Conservation (phyloP, 1,284 basidiomycete species). For the Neonothopanus nambi region DNA sequence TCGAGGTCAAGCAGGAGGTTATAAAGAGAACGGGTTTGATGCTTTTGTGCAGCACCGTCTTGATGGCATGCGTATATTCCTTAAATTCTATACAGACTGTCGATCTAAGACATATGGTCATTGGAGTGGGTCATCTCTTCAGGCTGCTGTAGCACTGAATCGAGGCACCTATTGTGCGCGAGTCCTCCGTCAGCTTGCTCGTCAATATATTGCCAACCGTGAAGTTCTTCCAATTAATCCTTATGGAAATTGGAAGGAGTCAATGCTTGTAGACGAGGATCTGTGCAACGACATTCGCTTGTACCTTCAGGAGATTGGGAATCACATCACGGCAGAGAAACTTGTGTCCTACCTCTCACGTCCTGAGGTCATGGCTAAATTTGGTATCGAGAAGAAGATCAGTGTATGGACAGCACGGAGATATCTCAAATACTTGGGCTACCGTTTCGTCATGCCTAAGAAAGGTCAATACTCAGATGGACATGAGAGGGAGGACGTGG, state of each 20-base stretch:
- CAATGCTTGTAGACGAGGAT: slow-evolving; percentile 29
- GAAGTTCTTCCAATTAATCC: slow-evolving; percentile 30
- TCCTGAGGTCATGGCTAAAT: slow-evolving; percentile 22
- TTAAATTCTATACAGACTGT: slow-evolving; percentile 25
- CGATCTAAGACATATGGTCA: slow-evolving; percentile 23
- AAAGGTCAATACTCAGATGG: slow-evolving; percentile 12
- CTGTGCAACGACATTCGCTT: slow-evolving; percentile 28
- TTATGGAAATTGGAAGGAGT: slow-evolving; percentile 31
- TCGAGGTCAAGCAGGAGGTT: slow-evolving; percentile 12
- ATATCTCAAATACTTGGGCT: slow-evolving; percentile 27
- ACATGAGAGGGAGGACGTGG: slow-evolving; percentile 6
- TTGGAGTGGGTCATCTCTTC: slow-evolving; percentile 29
- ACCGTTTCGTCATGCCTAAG: slow-evolving; percentile 11
- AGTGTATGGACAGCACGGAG: slow-evolving; percentile 23
- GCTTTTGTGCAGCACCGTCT: slow-evolving; percentile 20
- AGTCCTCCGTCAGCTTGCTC: slow-evolving; percentile 18
- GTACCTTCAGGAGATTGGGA: slow-evolving; percentile 29
- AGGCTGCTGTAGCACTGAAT: slow-evolving; percentile 24
- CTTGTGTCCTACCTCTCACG: slow-evolving; percentile 24
- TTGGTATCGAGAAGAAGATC: slow-evolving; percentile 27
- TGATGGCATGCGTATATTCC: slow-evolving; percentile 28
- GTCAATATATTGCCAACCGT: slow-evolving; percentile 25
- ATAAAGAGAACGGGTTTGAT: slow-evolving; percentile 24
- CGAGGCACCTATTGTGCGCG: slow-evolving; percentile 24
- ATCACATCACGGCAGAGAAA: slow-evolving; percentile 28